Evolutionary conservation across 352 stramenopile species (phyloP).

Genomic region (Phytophthora uliginosa): DNA sequence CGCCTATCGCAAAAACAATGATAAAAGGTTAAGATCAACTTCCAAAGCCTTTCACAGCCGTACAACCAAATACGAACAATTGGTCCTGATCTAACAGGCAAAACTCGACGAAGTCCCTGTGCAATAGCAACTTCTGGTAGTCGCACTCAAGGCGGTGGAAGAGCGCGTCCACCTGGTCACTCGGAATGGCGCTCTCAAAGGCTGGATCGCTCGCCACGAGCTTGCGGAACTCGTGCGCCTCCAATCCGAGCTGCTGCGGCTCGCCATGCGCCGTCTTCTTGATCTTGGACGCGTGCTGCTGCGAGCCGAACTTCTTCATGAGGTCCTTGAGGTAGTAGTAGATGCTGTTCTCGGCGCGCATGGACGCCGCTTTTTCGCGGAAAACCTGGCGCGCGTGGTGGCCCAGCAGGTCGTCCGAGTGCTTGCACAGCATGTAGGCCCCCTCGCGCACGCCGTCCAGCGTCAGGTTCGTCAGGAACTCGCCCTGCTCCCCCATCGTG

Average conservation of each 20-base stretch:
- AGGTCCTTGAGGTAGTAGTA: constrained; percentile 91
- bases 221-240: constrained; percentile 82
- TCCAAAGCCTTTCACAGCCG: background rate
- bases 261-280: constrained; percentile 46
- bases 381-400: constrained; percentile 86
- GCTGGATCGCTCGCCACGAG: constrained; percentile 82
- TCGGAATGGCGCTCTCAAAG: constrained; percentile 76
- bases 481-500: constrained; percentile 52
- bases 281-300: constrained; percentile 52
- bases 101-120: constrained; percentile 85
- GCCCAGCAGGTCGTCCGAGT: constrained; percentile 83
- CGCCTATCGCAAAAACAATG: constrained; percentile 44
- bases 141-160: constrained; percentile 80
- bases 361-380: constrained; percentile 85
- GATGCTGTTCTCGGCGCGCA: constrained; percentile 84
- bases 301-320: constrained; percentile 72
- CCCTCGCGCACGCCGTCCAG: constrained; percentile 83
- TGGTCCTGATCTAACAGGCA: constrained; percentile 85
- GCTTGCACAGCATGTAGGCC: constrained; percentile 88
- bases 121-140: constrained; percentile 61
- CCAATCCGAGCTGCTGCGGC: constrained; percentile 60
- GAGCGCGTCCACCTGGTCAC: constrained; percentile 77
- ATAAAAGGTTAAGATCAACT: background rate
- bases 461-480: constrained; percentile 72
- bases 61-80: constrained; percentile 50